Conservation (phyloP, 202 grass and related monocot species). For the Schoenoplectus triqueter region DNA sequence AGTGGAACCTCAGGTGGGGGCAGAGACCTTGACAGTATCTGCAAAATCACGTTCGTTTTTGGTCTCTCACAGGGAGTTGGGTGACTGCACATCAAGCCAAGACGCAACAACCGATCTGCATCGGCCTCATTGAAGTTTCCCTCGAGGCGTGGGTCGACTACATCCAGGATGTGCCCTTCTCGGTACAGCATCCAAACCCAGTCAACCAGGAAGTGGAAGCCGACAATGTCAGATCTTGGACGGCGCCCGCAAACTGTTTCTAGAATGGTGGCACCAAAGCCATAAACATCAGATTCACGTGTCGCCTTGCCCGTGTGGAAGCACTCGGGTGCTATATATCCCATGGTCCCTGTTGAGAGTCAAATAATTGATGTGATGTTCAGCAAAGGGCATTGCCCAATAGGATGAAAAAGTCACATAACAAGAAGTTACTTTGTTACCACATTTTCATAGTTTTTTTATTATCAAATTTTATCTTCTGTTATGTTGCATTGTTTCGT, state of each 20-base stretch:
- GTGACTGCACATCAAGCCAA: constrained; percentile 86
- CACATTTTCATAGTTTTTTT: background rate
- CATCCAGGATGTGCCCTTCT: constrained; percentile 49
- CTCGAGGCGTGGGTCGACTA: constrained; percentile 50
- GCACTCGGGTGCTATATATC: constrained; percentile 89
- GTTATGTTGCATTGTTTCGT: background rate
- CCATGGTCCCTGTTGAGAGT: constrained; percentile 50
- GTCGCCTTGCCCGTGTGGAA: constrained; percentile 80
- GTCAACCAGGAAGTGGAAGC: constrained; percentile 66
- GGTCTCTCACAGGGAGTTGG: constrained; percentile 70
- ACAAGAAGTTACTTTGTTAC: background rate
- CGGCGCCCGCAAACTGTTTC: constrained; percentile 66
- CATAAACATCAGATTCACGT: constrained; percentile 78
- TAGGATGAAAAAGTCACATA: background rate
- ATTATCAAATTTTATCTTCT: background rate
- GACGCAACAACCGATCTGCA: constrained; percentile 66
- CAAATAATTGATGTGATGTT: constrained; percentile 2
- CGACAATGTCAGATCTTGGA: constrained; percentile 53
- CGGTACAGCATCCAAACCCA: constrained; percentile 68
- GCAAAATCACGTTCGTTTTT: constrained; percentile 51
- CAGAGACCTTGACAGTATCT: constrained; percentile 50
- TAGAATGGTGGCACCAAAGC: constrained; percentile 65
- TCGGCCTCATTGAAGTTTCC: constrained; percentile 48
- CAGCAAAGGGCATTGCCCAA: background rate
- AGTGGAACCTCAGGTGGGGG: constrained; percentile 52